Evolutionary conservation across 2,329 filamentous ascomycete species (phyloP).

Genomic region (Colletotrichum sp.): DNA sequence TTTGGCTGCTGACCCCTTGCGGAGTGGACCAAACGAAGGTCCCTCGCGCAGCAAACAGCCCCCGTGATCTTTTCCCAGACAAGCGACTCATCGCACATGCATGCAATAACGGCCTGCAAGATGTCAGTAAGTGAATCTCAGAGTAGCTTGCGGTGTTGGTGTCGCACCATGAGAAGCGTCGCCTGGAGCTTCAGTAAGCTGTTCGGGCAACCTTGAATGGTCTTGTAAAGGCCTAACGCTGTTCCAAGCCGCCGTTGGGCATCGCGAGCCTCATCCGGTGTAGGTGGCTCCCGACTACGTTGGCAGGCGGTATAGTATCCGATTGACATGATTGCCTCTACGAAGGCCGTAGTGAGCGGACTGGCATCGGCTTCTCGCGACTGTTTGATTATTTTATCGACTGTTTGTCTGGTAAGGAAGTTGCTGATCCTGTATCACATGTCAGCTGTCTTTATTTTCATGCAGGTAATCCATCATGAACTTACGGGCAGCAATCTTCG

Average conservation of each 20-base stretch:
- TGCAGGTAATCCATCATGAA: fast-evolving
- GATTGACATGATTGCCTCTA: neutral
- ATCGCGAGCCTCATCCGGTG: neutral
- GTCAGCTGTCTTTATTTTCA: fast-evolving
- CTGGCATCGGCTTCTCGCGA: neutral
- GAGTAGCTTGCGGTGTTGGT: too few species aligned
- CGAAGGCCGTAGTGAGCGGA: neutral
- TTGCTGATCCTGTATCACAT: neutral
- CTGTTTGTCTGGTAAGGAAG: neutral
- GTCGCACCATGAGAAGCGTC: neutral
- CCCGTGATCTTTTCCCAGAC: constrained; percentile 11
- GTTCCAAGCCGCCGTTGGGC: neutral
- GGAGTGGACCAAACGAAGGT: constrained; percentile 10
- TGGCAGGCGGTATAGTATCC: neutral
- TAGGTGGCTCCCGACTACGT: neutral
- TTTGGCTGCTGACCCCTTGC: neutral
- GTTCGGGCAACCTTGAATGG: neutral
- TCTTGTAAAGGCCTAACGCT: neutral
- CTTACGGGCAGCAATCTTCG: constrained; percentile 10
- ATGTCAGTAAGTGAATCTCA: neutral
- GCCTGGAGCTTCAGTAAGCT: constrained; percentile 4
- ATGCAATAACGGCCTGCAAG: neutral
- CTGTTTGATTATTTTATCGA: neutral
- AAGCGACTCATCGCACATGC: neutral
- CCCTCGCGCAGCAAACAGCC: constrained; percentile 8